Evolutionary conservation across 331 rosid species (phyloP).

Genomic region (Dryas integrifolia): DNA sequence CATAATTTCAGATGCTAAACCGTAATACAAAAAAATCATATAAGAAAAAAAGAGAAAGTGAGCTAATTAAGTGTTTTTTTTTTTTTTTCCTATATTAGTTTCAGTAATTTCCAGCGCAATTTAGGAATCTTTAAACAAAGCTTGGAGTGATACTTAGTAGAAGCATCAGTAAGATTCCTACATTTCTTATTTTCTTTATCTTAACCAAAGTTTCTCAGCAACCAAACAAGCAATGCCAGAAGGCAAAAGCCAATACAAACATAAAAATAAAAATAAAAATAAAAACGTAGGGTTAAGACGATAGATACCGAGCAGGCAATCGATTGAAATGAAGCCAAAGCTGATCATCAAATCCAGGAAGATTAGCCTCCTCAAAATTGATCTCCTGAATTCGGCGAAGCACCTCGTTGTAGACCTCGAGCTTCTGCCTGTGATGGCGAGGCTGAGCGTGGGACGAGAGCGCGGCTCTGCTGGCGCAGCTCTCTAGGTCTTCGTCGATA

Average conservation of each 20-base stretch:
- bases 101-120: background rate
- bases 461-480: constrained; percentile 79
- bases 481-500: constrained; percentile 78
- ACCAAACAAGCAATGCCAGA: constrained; percentile 13
- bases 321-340: constrained; percentile 97
- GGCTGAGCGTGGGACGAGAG: constrained; percentile 52
- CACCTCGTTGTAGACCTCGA: constrained; percentile 82
- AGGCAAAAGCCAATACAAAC: background rate
- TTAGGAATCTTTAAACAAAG: constrained; percentile 13
- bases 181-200: background rate
- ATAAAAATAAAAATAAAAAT: background rate
- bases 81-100: background rate
- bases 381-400: constrained; percentile 74
- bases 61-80: too few species aligned
- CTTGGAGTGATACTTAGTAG: background rate
- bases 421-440: constrained; percentile 67
- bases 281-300: constrained; percentile 20
- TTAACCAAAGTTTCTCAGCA: background rate
- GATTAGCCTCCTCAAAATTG: constrained; percentile 61
- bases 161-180: constrained; percentile 12
- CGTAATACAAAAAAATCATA: too few species aligned
- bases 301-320: constrained; percentile 80
- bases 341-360: constrained; percentile 85
- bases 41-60: background rate
- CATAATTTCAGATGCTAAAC: too few species aligned